Evolutionary conservation across 345 rosid species (phyloP).

Genomic region (Aurinia saxatilis): DNA sequence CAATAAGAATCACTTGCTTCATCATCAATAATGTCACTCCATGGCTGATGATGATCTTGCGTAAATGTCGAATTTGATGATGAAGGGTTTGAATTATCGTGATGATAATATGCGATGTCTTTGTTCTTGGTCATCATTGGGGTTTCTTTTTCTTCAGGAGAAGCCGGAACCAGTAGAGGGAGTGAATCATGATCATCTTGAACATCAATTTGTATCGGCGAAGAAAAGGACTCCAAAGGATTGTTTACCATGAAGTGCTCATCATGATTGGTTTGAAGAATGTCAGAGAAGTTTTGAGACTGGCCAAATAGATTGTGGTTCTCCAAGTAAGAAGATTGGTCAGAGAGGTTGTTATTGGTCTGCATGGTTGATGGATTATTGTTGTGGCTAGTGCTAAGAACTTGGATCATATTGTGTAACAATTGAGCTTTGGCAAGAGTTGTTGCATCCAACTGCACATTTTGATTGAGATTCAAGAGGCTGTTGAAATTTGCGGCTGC

Average conservation of each 20-base stretch:
- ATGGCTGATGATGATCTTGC: conserved; percentile 36
- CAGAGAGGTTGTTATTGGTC: conserved; percentile 24
- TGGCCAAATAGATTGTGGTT: conserved; percentile 24
- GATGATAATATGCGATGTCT: neutral
- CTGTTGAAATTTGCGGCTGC: conserved; percentile 48
- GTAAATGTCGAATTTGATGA: conserved; percentile 47
- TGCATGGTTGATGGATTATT: conserved; percentile 20
- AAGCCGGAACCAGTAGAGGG: conserved; percentile 42
- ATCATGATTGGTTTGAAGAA: conserved; percentile 25
- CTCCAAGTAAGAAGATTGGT: conserved; percentile 20
- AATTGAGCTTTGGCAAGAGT: conserved; percentile 52
- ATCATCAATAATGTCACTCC: conserved; percentile 35
- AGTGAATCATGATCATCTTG: conserved; percentile 21
- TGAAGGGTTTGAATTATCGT: conserved; percentile 38
- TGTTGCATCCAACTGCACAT: conserved; percentile 42
- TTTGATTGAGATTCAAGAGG: conserved; percentile 33
- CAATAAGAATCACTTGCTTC: conserved; percentile 46
- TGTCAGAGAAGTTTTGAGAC: conserved; percentile 25
- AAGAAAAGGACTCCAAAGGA: conserved; percentile 24
- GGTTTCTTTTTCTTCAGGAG: conserved; percentile 31
- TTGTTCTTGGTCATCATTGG: conserved; percentile 19
- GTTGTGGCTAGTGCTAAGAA: conserved; percentile 20
- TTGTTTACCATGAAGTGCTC: conserved; percentile 14
- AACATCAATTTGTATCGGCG: neutral
- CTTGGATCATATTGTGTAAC: conserved; percentile 40